These are phyloP conservation scores for Ustilago shanxiensis DNA, from an alignment of 1,284 basidiomycete genomes.

Conservation along the genomic window DNA sequence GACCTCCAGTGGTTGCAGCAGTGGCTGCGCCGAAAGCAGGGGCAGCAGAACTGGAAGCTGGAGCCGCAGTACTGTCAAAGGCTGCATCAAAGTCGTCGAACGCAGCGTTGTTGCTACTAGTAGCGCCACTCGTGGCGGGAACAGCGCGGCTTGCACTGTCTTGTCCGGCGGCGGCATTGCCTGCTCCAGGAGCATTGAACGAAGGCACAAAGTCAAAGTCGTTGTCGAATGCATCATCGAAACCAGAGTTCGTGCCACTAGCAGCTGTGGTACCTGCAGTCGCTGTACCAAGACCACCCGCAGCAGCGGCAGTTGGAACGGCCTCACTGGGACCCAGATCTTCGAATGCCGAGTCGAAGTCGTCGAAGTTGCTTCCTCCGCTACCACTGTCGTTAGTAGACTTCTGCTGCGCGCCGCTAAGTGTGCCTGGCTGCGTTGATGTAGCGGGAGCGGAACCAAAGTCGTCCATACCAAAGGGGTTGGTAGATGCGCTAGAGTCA, in stretches of 20 bases:
- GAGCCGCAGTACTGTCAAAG: constrained; percentile 32
- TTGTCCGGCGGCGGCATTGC: constrained; percentile 6
- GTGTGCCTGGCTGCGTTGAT: constrained; percentile 3
- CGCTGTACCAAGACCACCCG: not conserved
- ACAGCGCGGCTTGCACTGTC: not conserved
- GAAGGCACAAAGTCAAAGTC: constrained; percentile 67
- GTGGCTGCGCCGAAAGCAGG: constrained; percentile 15
- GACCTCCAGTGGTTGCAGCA: not conserved
- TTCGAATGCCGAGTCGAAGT: constrained; percentile 68
- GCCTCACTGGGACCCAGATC: constrained; percentile 61
- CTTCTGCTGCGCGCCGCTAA: constrained; percentile 5
- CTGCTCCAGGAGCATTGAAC: constrained; percentile 45
- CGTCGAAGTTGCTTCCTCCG: constrained; percentile 57
- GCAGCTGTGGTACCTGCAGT: constrained; percentile 1
- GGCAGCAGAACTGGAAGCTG: not conserved
- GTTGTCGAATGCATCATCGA: constrained; percentile 65
- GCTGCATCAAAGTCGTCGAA: constrained; percentile 63
- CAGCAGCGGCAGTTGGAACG: constrained; percentile 38
- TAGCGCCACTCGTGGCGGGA: not conserved
- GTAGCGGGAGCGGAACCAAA: constrained; percentile 18
- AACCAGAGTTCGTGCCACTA: constrained; percentile 17
- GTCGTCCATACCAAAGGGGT: constrained; percentile 53
- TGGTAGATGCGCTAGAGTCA: constrained; percentile 25
- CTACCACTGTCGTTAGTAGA: constrained; percentile 33
- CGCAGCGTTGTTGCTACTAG: constrained; percentile 15